Evolutionary conservation across 495 filamentous ascomycete genomes (phyloP).

Genomic region (Daldinia loculata): DNA sequence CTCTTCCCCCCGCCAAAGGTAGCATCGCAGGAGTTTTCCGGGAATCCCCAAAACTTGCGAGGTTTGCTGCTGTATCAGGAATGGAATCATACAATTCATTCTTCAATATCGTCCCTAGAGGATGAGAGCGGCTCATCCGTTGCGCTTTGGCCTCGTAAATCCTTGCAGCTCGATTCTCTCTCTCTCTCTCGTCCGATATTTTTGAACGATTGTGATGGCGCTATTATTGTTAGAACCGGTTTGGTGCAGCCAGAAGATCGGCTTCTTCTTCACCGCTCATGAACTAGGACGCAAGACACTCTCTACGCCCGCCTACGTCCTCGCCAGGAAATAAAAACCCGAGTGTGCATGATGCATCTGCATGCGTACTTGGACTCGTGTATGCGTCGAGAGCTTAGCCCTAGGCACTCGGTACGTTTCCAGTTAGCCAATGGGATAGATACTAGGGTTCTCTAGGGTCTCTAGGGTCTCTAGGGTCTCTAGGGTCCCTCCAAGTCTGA

Average conservation of each 20-base stretch:
- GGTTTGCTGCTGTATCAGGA: conserved; percentile 13
- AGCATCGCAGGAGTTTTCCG: conserved; percentile 19
- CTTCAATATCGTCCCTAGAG: conserved; percentile 14
- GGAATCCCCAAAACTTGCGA: conserved; percentile 10
- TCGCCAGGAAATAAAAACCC: background rate
- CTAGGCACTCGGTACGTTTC: background rate
- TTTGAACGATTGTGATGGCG: conserved; percentile 20
- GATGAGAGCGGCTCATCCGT: conserved; percentile 29
- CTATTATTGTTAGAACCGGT: conserved; percentile 30
- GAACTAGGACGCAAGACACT: background rate
- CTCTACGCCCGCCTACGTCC: background rate
- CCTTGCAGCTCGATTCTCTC: conserved; percentile 12
- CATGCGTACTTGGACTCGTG: conserved; percentile 1
- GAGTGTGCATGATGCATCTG: conserved; percentile 4
- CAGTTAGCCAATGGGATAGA: conserved; percentile 22
- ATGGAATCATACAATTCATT: conserved; percentile 5
- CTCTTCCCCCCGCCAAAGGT: conserved; percentile 3
- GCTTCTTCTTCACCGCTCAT: conserved; percentile 14
- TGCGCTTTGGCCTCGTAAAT: conserved; percentile 12
- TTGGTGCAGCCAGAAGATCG: conserved; percentile 1
- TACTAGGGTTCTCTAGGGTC: conserved; percentile 13
- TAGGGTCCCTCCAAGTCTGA: conserved; percentile 8
- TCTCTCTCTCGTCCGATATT: conserved; percentile 21
- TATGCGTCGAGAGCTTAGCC: conserved; percentile 9
- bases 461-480: background rate